Percentiles rank a stretch among this genome's conserved stretches.
These are phyloP conservation scores for Phytopythium helicoides DNA, from an alignment of 352 stramenopile genomes.

Conservation along the genomic window DNA sequence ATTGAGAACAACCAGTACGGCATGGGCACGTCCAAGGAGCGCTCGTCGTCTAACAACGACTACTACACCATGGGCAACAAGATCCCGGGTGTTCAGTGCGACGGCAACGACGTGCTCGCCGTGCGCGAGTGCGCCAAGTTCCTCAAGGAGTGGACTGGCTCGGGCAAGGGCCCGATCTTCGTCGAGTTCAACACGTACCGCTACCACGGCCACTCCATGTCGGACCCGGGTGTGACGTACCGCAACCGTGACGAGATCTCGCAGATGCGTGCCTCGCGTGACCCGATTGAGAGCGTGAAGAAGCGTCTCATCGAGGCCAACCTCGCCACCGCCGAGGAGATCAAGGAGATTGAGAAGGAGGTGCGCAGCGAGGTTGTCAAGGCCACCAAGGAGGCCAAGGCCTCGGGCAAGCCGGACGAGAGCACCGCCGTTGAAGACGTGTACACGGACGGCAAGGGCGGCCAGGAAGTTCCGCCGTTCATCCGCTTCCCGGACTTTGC, in stretches of 20 bases:
- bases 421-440: conserved; percentile 82
- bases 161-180: conserved; percentile 99
- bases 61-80: conserved; percentile 99
- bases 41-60: conserved; percentile 96
- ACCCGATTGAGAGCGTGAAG: conserved; percentile 99
- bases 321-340: conserved; percentile 94
- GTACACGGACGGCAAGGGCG: conserved; percentile 87
- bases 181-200: conserved; percentile 99
- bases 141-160: conserved; percentile 94
- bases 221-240: conserved; percentile 99
- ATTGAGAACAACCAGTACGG: conserved; percentile 99
- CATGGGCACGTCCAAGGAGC: conserved; percentile 98
- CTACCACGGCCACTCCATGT: conserved; percentile 99
- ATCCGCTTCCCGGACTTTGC: conserved; percentile 97
- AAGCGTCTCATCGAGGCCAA: conserved; percentile 95
- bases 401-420: conserved; percentile 43
- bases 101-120: conserved; percentile 99
- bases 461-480: conserved; percentile 93
- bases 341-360: conserved; percentile 99
- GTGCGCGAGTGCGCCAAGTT: conserved; percentile 96
- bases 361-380: conserved; percentile 97
- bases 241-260: conserved; percentile 99
- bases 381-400: conserved; percentile 92
- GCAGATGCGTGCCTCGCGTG: conserved; percentile 96
- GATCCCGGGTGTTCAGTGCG: conserved; percentile 98